Percentiles rank a stretch among this genome's conserved stretches.
phyloP scores from a whole-genome alignment of 2,329 filamentous ascomycete genomes.

The Drechslera avenae region DNA sequence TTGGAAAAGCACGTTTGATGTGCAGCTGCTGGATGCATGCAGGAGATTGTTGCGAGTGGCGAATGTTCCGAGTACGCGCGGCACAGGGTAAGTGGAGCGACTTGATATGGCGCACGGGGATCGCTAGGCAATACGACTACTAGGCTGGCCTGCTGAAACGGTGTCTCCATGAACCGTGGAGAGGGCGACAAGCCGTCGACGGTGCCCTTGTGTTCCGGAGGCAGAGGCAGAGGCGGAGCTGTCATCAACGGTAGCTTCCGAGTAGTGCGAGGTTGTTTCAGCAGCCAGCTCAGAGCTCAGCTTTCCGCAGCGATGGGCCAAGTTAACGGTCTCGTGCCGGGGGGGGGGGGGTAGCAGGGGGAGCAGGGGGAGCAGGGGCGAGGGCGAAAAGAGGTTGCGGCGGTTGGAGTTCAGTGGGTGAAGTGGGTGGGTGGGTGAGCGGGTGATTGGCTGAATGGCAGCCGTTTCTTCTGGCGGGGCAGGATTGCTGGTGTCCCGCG shows the following conservation, averaged over 20 bases:
- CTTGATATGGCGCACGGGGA: constrained; percentile 8
- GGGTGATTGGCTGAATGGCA: too few species aligned
- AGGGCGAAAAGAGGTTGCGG: background rate
- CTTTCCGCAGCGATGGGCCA: too few species aligned
- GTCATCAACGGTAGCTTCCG: too few species aligned
- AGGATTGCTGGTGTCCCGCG: constrained; percentile 1
- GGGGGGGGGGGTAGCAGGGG: too few species aligned
- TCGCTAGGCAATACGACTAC: constrained; percentile 12
- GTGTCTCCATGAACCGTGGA: constrained; percentile 4
- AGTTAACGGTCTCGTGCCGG: too few species aligned
- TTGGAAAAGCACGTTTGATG: constrained; percentile 11
- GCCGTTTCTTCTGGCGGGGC: constrained; percentile 1
- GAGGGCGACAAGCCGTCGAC: constrained; percentile 2
- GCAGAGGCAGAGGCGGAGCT: too few species aligned
- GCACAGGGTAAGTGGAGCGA: constrained; percentile 8
- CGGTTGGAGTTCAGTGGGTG: background rate
- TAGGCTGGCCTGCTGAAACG: constrained; percentile 8
- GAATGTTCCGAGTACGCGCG: constrained; percentile 12
- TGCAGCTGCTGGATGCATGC: background rate
- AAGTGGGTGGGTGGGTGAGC: background rate
- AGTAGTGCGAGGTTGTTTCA: too few species aligned
- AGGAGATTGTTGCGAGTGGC: constrained; percentile 12
- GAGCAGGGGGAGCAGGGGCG: too few species aligned
- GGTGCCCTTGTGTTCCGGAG: background rate
- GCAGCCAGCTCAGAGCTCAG: too few species aligned